Evolutionary conservation across 2,329 filamentous ascomycete species (phyloP).

Genomic region (Rhinocladiella similis): DNA sequence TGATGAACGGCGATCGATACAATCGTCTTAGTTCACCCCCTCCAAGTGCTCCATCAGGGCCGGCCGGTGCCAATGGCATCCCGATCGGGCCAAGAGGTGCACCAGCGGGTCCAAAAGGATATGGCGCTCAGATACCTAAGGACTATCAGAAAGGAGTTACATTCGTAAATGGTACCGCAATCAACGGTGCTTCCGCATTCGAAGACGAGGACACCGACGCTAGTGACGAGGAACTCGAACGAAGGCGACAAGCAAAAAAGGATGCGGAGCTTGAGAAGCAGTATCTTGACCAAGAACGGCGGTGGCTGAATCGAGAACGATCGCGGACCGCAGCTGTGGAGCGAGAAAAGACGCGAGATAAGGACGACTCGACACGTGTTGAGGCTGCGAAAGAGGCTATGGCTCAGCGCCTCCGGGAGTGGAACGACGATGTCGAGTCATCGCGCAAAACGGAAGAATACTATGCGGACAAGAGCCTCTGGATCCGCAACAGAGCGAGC

Average conservation of each 20-base stretch:
- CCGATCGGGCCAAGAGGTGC: slow-evolving; percentile 74
- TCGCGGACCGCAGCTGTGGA: slow-evolving; percentile 81
- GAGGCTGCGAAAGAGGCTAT: slow-evolving; percentile 66
- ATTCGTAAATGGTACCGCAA: slow-evolving; percentile 77
- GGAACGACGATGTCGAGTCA: slow-evolving; percentile 86
- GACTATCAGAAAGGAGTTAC: slow-evolving; percentile 75
- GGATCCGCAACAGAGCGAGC: slow-evolving; percentile 76
- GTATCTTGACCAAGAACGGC: slow-evolving; percentile 81
- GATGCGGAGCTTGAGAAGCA: slow-evolving; percentile 75
- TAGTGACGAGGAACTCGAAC: slow-evolving; percentile 81
- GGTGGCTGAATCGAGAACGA: slow-evolving; percentile 87
- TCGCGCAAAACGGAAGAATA: slow-evolving; percentile 73
- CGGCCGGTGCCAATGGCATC: slow-evolving; percentile 69
- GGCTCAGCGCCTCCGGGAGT: slow-evolving; percentile 72
- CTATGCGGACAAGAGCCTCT: slow-evolving; percentile 81
- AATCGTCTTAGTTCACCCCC: slow-evolving; percentile 74
- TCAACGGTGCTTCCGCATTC: slow-evolving; percentile 58
- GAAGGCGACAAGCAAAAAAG: slow-evolving; percentile 68
- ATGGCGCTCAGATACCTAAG: slow-evolving; percentile 63
- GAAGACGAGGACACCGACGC: slow-evolving; percentile 88
- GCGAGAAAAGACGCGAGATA: slow-evolving; percentile 78
- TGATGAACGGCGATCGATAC: slow-evolving; percentile 59
- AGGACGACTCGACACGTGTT: slow-evolving; percentile 67
- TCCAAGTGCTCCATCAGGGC: slow-evolving; percentile 60
- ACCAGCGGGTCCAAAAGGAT: slow-evolving; percentile 69